A percentile compares a stretch with the other conserved stretches of the same genome.
Evolutionary conservation across 768 basidiomycete genomes (phyloP).

Genomic region (Thelephora aurantiotincta): DNA sequence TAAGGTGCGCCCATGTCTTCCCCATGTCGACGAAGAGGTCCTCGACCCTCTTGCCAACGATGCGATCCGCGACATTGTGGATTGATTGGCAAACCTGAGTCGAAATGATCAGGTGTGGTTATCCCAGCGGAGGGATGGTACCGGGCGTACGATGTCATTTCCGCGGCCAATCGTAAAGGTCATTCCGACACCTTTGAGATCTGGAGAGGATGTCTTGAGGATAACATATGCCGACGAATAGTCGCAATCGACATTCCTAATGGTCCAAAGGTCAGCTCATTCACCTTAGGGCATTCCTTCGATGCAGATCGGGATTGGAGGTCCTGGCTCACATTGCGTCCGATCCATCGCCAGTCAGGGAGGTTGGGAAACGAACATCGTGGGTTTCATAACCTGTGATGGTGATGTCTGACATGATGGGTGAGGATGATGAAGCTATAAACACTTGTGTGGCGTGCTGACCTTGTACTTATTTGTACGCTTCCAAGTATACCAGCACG

Average conservation of each 20-base stretch:
- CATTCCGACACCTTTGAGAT: slow-evolving; percentile 83
- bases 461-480: too few relatives aligned
- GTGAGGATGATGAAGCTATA: too few relatives aligned
- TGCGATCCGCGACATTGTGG: slow-evolving; percentile 60
- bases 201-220: slow-evolving; percentile 44
- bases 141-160: slow-evolving; percentile 63
- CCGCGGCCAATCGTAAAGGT: slow-evolving; percentile 92
- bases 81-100: slow-evolving; percentile 70
- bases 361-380: slow-evolving; percentile 88
- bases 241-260: slow-evolving; percentile 89
- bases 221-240: slow-evolving; percentile 89
- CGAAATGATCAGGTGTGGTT: neutral
- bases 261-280: neutral
- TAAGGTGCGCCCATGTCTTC: slow-evolving; percentile 75
- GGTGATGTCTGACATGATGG: slow-evolving; percentile 12
- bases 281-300: neutral
- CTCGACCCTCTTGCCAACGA: slow-evolving; percentile 73
- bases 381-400: slow-evolving; percentile 47
- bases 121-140: neutral
- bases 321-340: slow-evolving; percentile 86
- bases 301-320: neutral
- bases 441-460: too few relatives aligned
- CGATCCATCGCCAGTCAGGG: slow-evolving; percentile 80
- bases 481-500: too few relatives aligned
- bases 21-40: slow-evolving; percentile 85